Evolutionary conservation across 768 basidiomycete genomes (phyloP).

Genomic region (Nevesoporus exiguus): DNA sequence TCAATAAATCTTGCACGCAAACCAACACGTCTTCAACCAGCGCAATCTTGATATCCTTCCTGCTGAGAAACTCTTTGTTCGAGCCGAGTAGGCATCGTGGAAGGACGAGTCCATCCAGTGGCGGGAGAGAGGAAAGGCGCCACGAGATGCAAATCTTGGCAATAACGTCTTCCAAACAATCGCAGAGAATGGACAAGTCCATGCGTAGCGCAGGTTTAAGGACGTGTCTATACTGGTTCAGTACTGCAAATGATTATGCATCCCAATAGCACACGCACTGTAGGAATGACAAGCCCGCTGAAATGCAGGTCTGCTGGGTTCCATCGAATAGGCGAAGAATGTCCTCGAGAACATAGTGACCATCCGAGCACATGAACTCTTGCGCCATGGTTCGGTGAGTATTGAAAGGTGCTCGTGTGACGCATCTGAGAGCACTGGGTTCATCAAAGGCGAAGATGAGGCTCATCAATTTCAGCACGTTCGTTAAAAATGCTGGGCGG

Average conservation of each 20-base stretch:
- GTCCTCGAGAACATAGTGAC: conserved; percentile 32
- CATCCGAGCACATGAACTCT: conserved; percentile 14
- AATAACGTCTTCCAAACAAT: conserved; percentile 48
- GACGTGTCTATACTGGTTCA: conserved; percentile 40
- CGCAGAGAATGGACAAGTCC: conserved; percentile 51
- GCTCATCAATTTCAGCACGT: conserved; percentile 33
- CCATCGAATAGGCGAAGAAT: conserved; percentile 30
- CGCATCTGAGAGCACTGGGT: conserved; percentile 31
- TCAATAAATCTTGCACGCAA: conserved; percentile 25
- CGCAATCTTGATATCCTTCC: conserved; percentile 32
- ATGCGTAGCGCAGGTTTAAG: conserved; percentile 36
- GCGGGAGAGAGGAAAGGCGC: conserved; percentile 14
- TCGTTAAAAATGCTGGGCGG: conserved; percentile 30
- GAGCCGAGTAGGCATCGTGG: conserved; percentile 52
- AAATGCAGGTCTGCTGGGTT: conserved; percentile 22
- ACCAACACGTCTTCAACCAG: conserved; percentile 32
- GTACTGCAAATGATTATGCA: conserved; percentile 22
- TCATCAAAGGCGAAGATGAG: conserved; percentile 41
- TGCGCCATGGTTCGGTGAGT: not conserved
- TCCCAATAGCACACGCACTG: conserved; percentile 29
- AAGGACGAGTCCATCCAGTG: conserved; percentile 46
- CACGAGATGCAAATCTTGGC: conserved; percentile 38
- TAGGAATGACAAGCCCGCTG: conserved; percentile 37
- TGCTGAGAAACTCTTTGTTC: conserved; percentile 11
- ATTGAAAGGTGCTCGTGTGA: conserved; percentile 34